phyloP scores from a whole-genome alignment of 352 stramenopile genomes.

The Phytophthora capsici region DNA sequence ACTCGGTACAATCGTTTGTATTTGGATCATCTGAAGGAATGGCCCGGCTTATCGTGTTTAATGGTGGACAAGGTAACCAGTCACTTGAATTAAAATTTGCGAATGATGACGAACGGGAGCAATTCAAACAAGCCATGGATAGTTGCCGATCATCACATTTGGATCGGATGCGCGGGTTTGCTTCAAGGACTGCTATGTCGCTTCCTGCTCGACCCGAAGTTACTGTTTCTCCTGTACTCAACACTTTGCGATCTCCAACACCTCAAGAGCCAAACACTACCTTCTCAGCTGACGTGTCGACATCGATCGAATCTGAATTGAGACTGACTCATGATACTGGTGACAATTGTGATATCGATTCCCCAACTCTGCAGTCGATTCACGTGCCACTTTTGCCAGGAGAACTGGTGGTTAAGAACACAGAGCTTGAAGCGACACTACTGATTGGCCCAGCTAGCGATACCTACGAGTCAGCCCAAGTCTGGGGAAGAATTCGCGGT shows the following conservation, averaged over 20 bases:
- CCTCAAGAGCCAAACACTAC: conserved; percentile 30
- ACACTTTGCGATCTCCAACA: conserved; percentile 26
- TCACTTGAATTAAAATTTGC: conserved; percentile 78
- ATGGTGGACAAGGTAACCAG: conserved; percentile 60
- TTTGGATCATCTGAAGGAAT: conserved; percentile 47
- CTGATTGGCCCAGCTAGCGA: conserved; percentile 69
- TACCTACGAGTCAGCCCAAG: conserved; percentile 54
- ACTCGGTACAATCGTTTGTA: conserved; percentile 60
- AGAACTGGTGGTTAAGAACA: conserved; percentile 50
- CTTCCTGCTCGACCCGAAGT: conserved; percentile 30
- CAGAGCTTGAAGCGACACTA: conserved; percentile 59
- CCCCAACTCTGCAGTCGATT: conserved; percentile 26
- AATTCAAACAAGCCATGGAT: conserved; percentile 73
- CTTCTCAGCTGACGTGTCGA: conserved; percentile 24
- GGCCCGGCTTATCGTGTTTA: conserved; percentile 60
- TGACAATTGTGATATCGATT: conserved; percentile 14
- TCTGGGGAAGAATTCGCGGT: conserved; percentile 75
- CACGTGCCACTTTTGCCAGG: conserved; percentile 44
- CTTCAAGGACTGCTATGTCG: conserved; percentile 23
- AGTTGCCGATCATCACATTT: conserved; percentile 54
- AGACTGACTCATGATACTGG: conserved; percentile 25
- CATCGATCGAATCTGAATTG: conserved; percentile 35
- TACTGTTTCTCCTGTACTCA: conserved; percentile 30
- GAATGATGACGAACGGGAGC: conserved; percentile 66
- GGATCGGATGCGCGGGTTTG: conserved; percentile 45